Conservation (phyloP, 345 rosid species). For the Aquilaria sinensis region DNA sequence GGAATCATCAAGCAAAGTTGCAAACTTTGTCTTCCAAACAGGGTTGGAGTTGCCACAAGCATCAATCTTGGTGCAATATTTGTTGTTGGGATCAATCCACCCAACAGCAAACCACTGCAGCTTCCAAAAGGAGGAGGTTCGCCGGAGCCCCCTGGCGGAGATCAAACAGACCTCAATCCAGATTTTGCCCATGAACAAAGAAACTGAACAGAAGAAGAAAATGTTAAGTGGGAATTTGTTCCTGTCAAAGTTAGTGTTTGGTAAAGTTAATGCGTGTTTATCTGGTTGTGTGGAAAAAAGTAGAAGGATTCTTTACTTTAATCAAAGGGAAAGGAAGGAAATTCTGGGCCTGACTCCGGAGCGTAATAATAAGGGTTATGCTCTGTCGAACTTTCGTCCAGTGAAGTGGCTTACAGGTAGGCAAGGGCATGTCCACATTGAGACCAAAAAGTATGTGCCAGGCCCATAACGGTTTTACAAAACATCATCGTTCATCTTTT, state of each 20-base stretch:
- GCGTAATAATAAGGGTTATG: slow-evolving; percentile 8
- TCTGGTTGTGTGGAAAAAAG: not conserved
- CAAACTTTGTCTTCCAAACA: slow-evolving; percentile 77
- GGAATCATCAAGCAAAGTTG: slow-evolving; percentile 46
- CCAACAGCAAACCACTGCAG: slow-evolving; percentile 95
- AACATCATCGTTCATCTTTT: too few species aligned
- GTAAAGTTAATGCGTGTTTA: slow-evolving; percentile 5
- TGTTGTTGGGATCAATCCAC: slow-evolving; percentile 79
- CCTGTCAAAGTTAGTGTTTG: slow-evolving; percentile 6
- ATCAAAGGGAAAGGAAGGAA: not conserved
- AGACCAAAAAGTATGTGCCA: too few species aligned
- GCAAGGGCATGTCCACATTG: slow-evolving; percentile 6
- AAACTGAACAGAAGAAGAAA: slow-evolving; percentile 5
- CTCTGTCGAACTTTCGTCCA: slow-evolving; percentile 14
- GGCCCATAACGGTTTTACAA: too few species aligned
- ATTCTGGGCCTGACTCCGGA: slow-evolving; percentile 2
- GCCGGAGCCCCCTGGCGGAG: slow-evolving; percentile 72
- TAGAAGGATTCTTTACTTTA: slow-evolving; percentile 24
- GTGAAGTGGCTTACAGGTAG: slow-evolving; percentile 21
- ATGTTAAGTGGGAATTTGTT: slow-evolving; percentile 2
- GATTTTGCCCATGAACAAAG: slow-evolving; percentile 53
- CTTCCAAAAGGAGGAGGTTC: slow-evolving; percentile 64
- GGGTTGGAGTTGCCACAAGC: slow-evolving; percentile 66
- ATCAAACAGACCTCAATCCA: slow-evolving; percentile 63
- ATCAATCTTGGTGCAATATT: slow-evolving; percentile 79